phyloP scores from a whole-genome alignment of 352 stramenopile species.

The Blastocystis sp. region DNA sequence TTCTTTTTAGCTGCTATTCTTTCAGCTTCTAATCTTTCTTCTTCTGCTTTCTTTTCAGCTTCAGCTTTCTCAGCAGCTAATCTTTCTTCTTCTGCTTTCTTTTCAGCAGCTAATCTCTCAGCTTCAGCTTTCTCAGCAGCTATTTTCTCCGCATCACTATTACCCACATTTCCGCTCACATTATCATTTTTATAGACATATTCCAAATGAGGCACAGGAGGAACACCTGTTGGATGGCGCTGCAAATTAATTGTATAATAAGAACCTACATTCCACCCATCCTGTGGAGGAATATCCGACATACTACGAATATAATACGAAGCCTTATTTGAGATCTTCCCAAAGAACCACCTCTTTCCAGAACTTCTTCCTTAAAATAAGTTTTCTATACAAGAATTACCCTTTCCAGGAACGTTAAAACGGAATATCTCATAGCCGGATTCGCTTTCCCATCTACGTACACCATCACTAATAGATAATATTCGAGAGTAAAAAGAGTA shows the following conservation, averaged over 20 bases:
- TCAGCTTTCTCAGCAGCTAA: background rate
- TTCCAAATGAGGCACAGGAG: background rate
- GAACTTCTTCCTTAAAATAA: slow-evolving; percentile 14
- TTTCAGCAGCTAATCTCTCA: background rate
- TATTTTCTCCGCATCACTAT: background rate
- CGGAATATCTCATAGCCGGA: slow-evolving; percentile 47
- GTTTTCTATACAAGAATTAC: background rate
- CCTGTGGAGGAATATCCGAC: background rate
- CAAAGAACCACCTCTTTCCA: slow-evolving; percentile 16
- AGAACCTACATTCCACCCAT: background rate
- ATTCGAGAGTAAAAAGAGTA: background rate
- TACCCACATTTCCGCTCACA: background rate
- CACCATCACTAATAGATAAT: background rate
- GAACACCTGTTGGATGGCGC: slow-evolving; percentile 7
- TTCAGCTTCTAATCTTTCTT: background rate
- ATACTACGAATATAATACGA: background rate
- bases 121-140: background rate
- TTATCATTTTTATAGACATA: slow-evolving; percentile 14
- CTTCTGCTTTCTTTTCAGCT: background rate
- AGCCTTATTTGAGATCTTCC: background rate
- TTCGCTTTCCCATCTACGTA: slow-evolving; percentile 36
- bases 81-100: background rate
- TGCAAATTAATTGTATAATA: background rate
- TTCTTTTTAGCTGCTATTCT: background rate
- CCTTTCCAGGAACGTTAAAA: slow-evolving; percentile 56